A percentile compares a stretch with the other conserved stretches of the same genome.
These are phyloP conservation scores for Berkeleyomyces rouxiae DNA, from an alignment of 2,329 filamentous ascomycete genomes.

Conservation along the genomic window DNA sequence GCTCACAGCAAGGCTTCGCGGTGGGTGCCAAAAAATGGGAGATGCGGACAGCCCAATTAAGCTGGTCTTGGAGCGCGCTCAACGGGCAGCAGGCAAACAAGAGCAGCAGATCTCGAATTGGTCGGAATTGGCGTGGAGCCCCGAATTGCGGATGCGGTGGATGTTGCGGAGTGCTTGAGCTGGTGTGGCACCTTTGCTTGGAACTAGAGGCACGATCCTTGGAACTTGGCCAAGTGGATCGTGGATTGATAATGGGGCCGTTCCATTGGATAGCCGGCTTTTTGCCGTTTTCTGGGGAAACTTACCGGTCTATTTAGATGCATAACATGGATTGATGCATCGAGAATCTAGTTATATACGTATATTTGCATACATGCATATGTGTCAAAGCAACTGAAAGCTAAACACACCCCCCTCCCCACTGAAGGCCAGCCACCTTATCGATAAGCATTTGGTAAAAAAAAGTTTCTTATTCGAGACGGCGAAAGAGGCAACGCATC, in stretches of 20 bases:
- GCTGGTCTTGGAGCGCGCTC: not conserved
- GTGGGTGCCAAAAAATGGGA: not conserved
- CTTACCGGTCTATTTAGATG: not conserved
- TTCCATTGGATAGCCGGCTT: conserved; percentile 10
- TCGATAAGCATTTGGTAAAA: conserved; percentile 11
- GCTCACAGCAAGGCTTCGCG: not conserved
- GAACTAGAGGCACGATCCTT: conserved; percentile 4
- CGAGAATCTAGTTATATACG: not conserved
- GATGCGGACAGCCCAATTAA: not conserved
- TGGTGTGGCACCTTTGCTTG: not conserved
- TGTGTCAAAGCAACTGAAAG: not conserved
- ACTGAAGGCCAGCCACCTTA: not conserved
- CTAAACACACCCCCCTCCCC: not conserved
- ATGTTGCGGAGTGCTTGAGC: not conserved
- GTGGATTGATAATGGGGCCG: conserved; percentile 6
- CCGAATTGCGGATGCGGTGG: conserved; percentile 9
- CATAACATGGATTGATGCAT: not conserved
- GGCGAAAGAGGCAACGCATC: not conserved
- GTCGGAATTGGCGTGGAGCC: conserved; percentile 7
- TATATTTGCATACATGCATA: not conserved
- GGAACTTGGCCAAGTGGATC: not conserved
- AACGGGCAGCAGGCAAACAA: conserved; percentile 6
- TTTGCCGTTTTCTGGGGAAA: conserved; percentile 7
- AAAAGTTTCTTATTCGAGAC: conserved; percentile 6
- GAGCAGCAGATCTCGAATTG: not conserved